Evolutionary conservation across 1,139 yeast species (phyloP), one percentile per base, ranked within the genome.

Genomic region (Geotrichum citri-aurantii): DNA sequence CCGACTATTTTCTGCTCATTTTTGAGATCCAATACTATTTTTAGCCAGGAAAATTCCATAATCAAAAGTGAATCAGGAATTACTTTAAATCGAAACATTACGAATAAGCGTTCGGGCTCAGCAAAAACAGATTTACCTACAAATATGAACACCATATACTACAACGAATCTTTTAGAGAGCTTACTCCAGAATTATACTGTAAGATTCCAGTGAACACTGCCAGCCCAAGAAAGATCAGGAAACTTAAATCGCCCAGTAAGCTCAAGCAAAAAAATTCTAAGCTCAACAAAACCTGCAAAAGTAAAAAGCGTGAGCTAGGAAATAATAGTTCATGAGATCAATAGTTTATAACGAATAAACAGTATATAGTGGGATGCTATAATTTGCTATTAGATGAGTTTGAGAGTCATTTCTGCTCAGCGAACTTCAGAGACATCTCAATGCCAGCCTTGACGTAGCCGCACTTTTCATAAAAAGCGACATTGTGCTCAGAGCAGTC

Each of bases 391-490:
- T n/a, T 37, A 8, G 19, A 17, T 14, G 17, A 19, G 19, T 17
- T 17, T 37, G 44, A 14, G 14, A 33, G 3, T 55, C 33, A 40
- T 40, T 51, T 47, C 23, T 52, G 50, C 50, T 52, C 55, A 17
- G 53, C 59, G 42, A 70, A 70, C 63, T 69, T 68, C 59, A 67
- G 60, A 50, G 69, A 66, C 97, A 91, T 91, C 71, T 88, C 95
- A 49, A 83, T 76, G 6, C 97, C 97, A 46, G 69, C 70, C 23
- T 65, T 60, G 11, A 65, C 61, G 65, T 71, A 73, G 44, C 84
- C 86, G 89, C 99, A 95, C 74, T 91, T 93, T 67, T 90, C 89
- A 71, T 93, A 93, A 74, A 93, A 93, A 1, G 83, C 86, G 44
- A 84, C 86, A 69, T 93, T 93, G 60, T 83, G 82, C 23, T 82